These are phyloP conservation scores for Annulohypoxylon moriforme DNA, from an alignment of 495 filamentous ascomycete genomes.

Conservation along the genomic window DNA sequence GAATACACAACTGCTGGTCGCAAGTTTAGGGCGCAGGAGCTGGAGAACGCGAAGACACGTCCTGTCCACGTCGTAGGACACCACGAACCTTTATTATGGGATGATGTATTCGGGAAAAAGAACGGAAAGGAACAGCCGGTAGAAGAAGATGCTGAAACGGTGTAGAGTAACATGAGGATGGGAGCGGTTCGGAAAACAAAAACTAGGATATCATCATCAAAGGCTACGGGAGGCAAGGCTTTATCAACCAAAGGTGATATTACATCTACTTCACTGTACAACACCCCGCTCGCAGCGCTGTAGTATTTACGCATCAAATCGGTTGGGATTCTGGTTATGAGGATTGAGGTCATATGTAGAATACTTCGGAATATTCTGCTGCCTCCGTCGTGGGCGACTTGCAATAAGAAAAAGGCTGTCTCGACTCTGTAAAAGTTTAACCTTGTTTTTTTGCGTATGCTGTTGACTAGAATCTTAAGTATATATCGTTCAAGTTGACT, in stretches of 20 bases:
- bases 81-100: conserved; percentile 32
- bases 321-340: conserved; percentile 8
- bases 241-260: neutral
- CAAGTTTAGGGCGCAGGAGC: conserved; percentile 42
- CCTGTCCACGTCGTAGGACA: conserved; percentile 51
- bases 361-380: conserved; percentile 1
- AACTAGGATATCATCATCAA: neutral
- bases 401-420: conserved; percentile 5
- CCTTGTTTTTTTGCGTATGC: conserved; percentile 14
- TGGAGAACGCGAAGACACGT: conserved; percentile 10
- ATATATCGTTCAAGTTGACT: neutral
- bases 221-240: neutral
- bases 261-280: conserved; percentile 12
- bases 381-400: neutral
- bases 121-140: neutral
- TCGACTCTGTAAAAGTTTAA: conserved; percentile 30
- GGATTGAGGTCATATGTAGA: neutral
- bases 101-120: conserved; percentile 45
- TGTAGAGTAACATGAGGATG: neutral
- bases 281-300: conserved; percentile 9
- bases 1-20: conserved; percentile 45
- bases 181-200: neutral
- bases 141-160: neutral
- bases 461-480: neutral
- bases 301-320: conserved; percentile 4